Conservation (phyloP, 371 early-diverging fungal species). For the Mortierella sp. region DNA sequence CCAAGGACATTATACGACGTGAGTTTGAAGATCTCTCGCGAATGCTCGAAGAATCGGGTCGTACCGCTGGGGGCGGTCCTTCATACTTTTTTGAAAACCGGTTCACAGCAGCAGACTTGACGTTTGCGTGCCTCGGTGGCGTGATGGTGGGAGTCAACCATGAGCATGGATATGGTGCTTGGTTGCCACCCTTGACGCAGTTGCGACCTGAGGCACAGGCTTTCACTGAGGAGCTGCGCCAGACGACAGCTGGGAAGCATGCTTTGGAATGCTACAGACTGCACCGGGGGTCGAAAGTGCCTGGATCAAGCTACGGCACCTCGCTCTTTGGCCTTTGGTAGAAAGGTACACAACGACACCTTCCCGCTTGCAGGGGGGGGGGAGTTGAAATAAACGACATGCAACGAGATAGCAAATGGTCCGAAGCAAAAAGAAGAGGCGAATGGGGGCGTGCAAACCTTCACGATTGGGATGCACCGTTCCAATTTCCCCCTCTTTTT, state of each 20-base stretch:
- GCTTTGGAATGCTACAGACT: constrained; percentile 36
- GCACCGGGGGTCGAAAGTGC: constrained; percentile 42
- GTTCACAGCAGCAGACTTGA: constrained; percentile 47
- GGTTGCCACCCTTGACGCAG: constrained; percentile 12
- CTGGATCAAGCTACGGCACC: constrained; percentile 38
- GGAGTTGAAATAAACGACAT: background rate
- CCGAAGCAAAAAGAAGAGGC: background rate
- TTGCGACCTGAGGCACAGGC: constrained; percentile 29
- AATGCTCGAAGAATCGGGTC: constrained; percentile 31
- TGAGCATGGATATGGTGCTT: constrained; percentile 47
- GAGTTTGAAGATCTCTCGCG: constrained; percentile 48
- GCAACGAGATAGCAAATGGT: no score
- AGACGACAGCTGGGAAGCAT: constrained; percentile 47
- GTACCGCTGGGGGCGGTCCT: constrained; percentile 5
- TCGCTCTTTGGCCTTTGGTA: constrained; percentile 44
- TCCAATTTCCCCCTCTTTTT: background rate
- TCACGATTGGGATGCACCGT: no score
- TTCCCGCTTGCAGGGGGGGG: background rate
- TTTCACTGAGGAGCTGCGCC: constrained; percentile 30
- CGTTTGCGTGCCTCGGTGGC: constrained; percentile 23
- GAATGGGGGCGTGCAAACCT: no score
- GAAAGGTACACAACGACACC: background rate
- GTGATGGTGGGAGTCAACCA: constrained; percentile 23
- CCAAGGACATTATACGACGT: constrained; percentile 35
- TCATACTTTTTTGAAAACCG: constrained; percentile 38